Base-by-base conservation (phyloP, 2,329 filamentous ascomycete genomes). In the Microcera coccophila region DNA sequence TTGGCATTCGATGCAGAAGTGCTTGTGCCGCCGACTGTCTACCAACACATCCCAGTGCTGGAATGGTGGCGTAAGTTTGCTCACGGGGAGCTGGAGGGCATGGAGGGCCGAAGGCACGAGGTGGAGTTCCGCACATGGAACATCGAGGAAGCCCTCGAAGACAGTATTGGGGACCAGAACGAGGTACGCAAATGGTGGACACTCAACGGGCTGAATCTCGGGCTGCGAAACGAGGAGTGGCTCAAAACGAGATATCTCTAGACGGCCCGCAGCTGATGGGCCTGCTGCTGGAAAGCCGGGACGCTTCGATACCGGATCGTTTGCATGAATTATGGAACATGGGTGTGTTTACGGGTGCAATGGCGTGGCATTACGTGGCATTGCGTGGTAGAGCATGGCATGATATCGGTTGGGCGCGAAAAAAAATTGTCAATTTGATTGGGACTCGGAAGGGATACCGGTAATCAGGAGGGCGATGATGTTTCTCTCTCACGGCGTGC, bases 71-170 rank as follows among this genome's bases (percentile, higher is more conserved):
- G 87, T 59, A 75, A 75, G 40, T 85, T 83, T 55, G 77, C 78
- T 7, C 69, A 76, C 40, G 73, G 78, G 37, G 71, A 75, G 56
- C 67, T 78, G 22, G 70, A 70, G 1, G 75, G 71, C 31, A 79
- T 73, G 76, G 66, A 72, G 31, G 76, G 75, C 14, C 67, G 73
- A 22, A 70, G 70, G 49, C 75, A 90, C 54, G 77, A 79, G 39
- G 90, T 96, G 19, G 89, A 95, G 64, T 96, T 95, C 66, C 90
- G 91, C 64, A 95, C 89, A 1, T 95, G 90, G 64, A 90, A 95
- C 64, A 93, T 97, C 48, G 90, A 96, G 63, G 91, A 96, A 67
- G 90, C 90, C 1, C 74, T 96, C 29, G 90, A 96, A 62, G 90
- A 95, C 62, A 87, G 88, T 17, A 79, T 91, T 38, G 79, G 78